These are phyloP conservation scores for Chrysanthemum lavandulifolium DNA, from an alignment of 129 eudicot species.

Conservation along the genomic window DNA sequence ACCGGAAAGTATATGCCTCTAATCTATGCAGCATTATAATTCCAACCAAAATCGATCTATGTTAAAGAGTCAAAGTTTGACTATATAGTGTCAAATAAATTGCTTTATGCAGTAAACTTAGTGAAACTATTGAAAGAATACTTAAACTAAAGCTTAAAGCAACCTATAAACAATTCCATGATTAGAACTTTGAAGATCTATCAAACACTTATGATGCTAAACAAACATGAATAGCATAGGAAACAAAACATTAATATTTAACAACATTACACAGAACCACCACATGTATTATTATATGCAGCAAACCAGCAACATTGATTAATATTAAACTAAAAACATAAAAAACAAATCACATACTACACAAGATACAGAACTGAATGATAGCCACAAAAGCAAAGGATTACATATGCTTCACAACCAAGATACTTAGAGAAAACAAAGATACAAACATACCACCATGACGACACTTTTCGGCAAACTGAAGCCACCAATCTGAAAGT, in stretches of 20 bases:
- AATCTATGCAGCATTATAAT: slow-evolving; percentile 16
- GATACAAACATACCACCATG: slow-evolving; percentile 40
- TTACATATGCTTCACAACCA: no score
- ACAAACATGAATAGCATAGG: slow-evolving; percentile 1
- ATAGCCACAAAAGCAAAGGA: neutral
- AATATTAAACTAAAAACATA: slow-evolving; percentile 5
- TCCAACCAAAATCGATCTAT: neutral
- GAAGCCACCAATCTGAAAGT: slow-evolving; percentile 59
- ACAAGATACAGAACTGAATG: neutral
- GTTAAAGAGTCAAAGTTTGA: slow-evolving; percentile 26
- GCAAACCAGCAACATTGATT: slow-evolving; percentile 11
- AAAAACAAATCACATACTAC: neutral
- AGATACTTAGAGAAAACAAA: neutral
- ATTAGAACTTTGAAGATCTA: slow-evolving; percentile 11
- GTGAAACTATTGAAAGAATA: neutral
- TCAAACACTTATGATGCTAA: neutral
- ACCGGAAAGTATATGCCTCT: slow-evolving; percentile 1
- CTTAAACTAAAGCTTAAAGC: neutral
- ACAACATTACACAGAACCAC: neutral
- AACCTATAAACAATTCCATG: neutral
- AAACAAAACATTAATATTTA: neutral
- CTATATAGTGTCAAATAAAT: slow-evolving; percentile 10
- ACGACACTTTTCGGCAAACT: slow-evolving; percentile 53
- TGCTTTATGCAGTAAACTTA: slow-evolving; percentile 11
- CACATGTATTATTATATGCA: slow-evolving; percentile 6